A percentile compares a stretch with the other conserved stretches of the same genome.
These are phyloP conservation scores for Nematocida sp. DNA, from an alignment of 371 early-diverging fungal species.

Conservation along the genomic window DNA sequence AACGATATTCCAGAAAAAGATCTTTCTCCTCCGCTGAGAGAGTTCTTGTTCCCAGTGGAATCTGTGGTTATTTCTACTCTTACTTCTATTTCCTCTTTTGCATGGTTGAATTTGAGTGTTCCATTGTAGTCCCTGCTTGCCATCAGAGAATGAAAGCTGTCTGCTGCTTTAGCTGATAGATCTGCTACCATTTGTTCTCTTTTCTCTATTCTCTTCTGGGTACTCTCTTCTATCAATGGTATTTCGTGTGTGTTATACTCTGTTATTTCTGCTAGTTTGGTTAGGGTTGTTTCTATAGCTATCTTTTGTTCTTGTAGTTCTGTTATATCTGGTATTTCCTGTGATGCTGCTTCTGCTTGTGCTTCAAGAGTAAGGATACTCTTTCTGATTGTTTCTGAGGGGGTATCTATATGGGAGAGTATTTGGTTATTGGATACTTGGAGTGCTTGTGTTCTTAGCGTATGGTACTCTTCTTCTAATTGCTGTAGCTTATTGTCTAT, in stretches of 20 bases:
- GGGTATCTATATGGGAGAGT: neutral
- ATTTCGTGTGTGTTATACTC: slow-evolving; percentile 10
- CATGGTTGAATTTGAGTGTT: slow-evolving; percentile 73
- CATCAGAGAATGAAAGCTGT: slow-evolving; percentile 55
- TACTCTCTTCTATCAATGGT: slow-evolving; percentile 25
- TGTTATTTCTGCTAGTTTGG: neutral
- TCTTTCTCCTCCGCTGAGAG: slow-evolving; percentile 93
- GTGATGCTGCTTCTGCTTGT: neutral
- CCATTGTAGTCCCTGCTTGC: slow-evolving; percentile 74
- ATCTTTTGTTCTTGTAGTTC: neutral
- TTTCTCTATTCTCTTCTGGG: slow-evolving; percentile 51
- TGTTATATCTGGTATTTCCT: neutral
- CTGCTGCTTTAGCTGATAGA: slow-evolving; percentile 46
- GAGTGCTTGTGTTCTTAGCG: neutral
- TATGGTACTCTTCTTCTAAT: neutral
- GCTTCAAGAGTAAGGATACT: neutral
- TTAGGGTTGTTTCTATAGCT: neutral
- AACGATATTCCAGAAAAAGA: slow-evolving; percentile 93
- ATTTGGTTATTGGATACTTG: neutral
- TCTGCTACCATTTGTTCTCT: slow-evolving; percentile 57
- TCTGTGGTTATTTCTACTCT: slow-evolving; percentile 64
- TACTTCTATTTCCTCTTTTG: slow-evolving; percentile 67
- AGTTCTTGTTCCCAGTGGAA: slow-evolving; percentile 61
- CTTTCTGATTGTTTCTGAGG: slow-evolving; percentile 5
- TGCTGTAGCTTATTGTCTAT: neutral